Evolutionary conservation across 352 stramenopile species (phyloP).

Genomic region (Globisporangium barbulae): DNA sequence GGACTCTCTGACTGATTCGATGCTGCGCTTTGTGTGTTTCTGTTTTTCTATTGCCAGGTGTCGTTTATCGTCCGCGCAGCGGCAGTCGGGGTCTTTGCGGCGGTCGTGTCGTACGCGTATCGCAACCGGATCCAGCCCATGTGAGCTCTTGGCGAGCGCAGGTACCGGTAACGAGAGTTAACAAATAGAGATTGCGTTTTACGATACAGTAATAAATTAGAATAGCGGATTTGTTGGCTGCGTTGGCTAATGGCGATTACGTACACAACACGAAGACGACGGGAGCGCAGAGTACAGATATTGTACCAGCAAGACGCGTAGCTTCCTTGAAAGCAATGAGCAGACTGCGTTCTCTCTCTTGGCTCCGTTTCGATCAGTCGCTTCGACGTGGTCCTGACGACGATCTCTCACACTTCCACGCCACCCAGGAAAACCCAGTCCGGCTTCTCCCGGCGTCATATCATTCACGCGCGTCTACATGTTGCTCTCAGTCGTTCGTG

Average conservation of each 20-base stretch:
- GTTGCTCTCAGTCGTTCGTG: too few species aligned
- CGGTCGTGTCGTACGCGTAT: slow-evolving; percentile 12
- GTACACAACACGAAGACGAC: neutral
- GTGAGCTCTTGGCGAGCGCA: slow-evolving; percentile 2
- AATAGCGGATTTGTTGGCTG: neutral
- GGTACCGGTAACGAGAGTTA: neutral
- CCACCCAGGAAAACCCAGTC: too few species aligned
- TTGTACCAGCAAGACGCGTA: too few species aligned
- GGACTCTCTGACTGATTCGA: neutral
- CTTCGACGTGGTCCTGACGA: too few species aligned
- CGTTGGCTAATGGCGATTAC: neutral
- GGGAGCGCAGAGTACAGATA: too few species aligned
- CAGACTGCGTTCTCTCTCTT: too few species aligned
- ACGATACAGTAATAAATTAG: slow-evolving; percentile 11
- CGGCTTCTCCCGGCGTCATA: too few species aligned
- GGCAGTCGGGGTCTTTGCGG: slow-evolving; percentile 15
- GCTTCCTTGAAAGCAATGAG: too few species aligned
- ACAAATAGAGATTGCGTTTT: neutral
- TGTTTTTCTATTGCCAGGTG: neutral
- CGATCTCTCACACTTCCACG: too few species aligned
- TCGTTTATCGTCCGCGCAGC: slow-evolving; percentile 16
- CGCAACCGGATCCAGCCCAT: slow-evolving; percentile 18
- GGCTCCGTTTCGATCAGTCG: too few species aligned
- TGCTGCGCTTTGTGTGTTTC: neutral
- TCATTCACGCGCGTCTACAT: neutral